phyloP scores from a whole-genome alignment of 306 rosid genomes.

The Corylus heterophylla region DNA sequence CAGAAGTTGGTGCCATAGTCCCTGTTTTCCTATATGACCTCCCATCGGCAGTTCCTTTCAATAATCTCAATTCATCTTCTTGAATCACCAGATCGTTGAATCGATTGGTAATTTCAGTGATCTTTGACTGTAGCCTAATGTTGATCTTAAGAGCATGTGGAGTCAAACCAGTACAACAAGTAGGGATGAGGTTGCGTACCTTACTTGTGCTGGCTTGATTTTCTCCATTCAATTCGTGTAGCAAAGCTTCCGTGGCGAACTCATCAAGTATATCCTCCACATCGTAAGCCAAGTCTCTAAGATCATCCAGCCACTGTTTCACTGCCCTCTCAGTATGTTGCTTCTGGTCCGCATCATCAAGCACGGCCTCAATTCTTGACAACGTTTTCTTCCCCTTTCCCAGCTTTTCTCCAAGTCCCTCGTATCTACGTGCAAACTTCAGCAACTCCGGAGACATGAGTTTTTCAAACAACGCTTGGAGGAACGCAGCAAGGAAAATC shows the following conservation, averaged over 20 bases:
- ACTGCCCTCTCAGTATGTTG: not conserved
- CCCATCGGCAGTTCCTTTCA: not conserved
- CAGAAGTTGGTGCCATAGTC: not conserved
- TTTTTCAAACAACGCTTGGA: not conserved
- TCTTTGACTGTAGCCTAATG: not conserved
- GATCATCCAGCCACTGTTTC: constrained; percentile 17
- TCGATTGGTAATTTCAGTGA: not conserved
- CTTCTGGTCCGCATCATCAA: constrained; percentile 7
- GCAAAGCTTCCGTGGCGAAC: not conserved
- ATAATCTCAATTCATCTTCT: not conserved
- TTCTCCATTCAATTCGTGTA: not conserved
- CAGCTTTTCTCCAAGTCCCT: not conserved
- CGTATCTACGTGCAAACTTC: not conserved
- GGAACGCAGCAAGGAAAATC: no score
- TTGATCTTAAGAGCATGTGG: not conserved
- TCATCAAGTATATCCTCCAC: constrained; percentile 30
- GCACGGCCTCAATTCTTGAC: not conserved
- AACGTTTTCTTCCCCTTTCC: not conserved
- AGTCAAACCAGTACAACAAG: not conserved
- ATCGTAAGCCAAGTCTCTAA: constrained; percentile 17
- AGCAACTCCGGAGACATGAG: not conserved
- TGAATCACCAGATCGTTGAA: not conserved
- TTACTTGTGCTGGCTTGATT: not conserved
- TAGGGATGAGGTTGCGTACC: constrained; percentile 1
- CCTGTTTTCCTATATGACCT: not conserved